These are phyloP conservation scores for Mucor piriformis DNA, from an alignment of 371 early-diverging fungal species.

Conservation along the genomic window DNA sequence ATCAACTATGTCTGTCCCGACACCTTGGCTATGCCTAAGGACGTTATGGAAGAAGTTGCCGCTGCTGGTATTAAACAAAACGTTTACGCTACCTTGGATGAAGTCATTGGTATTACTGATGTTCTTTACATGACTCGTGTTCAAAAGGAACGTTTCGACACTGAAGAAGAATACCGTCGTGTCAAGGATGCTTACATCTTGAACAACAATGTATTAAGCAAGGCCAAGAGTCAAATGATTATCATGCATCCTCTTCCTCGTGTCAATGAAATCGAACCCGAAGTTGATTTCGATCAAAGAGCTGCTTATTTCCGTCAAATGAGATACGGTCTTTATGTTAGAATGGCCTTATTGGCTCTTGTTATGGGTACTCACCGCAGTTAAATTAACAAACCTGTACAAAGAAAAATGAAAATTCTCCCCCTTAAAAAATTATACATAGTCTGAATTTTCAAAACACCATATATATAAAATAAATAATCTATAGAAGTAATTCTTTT, in stretches of 20 bases:
- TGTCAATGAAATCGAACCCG: constrained; percentile 93
- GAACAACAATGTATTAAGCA: constrained; percentile 80
- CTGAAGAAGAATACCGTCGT: constrained; percentile 77
- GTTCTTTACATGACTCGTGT: constrained; percentile 97
- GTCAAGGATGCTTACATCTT: constrained; percentile 83
- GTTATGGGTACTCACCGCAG: constrained; percentile 60
- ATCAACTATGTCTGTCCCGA: constrained; percentile 91
- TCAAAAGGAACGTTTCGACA: constrained; percentile 92
- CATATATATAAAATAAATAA: not conserved
- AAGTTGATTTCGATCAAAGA: constrained; percentile 95
- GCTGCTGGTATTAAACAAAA: constrained; percentile 69
- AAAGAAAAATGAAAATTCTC: not conserved
- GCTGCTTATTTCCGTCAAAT: constrained; percentile 98
- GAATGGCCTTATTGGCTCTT: constrained; percentile 95
- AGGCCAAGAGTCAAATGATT: constrained; percentile 94
- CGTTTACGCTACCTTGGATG: constrained; percentile 70
- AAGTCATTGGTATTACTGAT: constrained; percentile 86
- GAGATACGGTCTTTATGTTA: constrained; percentile 94
- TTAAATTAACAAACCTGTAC: constrained; percentile 7
- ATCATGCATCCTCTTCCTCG: constrained; percentile 98
- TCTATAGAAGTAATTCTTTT: too few species aligned
- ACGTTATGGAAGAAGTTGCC: constrained; percentile 78
- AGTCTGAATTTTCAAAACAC: not conserved
- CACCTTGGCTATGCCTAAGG: constrained; percentile 84
- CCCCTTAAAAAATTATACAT: not conserved